Evolutionary conservation across 345 rosid species (phyloP), one percentile per base, ranked within the genome.

Genomic region (Sapria himalayana): DNA sequence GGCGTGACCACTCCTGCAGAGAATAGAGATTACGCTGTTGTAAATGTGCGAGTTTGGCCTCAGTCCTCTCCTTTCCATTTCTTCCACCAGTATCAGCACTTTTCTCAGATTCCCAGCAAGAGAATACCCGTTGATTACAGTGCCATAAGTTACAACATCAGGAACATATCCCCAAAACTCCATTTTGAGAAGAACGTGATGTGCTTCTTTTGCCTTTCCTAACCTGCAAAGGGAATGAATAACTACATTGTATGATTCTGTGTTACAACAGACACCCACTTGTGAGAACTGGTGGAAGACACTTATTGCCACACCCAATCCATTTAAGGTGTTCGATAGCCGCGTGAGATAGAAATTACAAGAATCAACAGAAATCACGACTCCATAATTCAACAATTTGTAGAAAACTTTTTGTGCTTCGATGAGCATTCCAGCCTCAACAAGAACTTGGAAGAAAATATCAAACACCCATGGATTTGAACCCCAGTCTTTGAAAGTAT

Each of bases 401-500:
- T 74, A 66, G 33, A 89, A 79, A 29, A 78, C 52, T 4, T 47
- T 70, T 40, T 76, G 72, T 12, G 85, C 93, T 69, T 82, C 93
- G 57, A 18, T 41, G 5, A 78, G 58, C 75, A 68, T 39, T 23
- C 78, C 74, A 21, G 45, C 64, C 48, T 76, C 91, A 47, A 69
- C 76, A 5, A 86, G 77, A 22, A 78, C 91, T 63, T 72, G 73
- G 25, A 86, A 89, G 64, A 66, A 79, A 43, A 82, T 58, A 63
- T 82, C 80, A 29, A 82, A 82, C 18, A 89, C 94, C 24, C 32
- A 58, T 36, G 91, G 78, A 63, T 82, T 70, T 19, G 93, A 76
- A 43, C 98, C 76, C 98, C 94, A 89, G 25, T 76, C 81, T 64
- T 82, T 82, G 43, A 76, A 76, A 1, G 94, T 89, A 49, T 79